phyloP scores from a whole-genome alignment of 2,329 filamentous ascomycete species.

The Teratosphaeriaceae sp. region DNA sequence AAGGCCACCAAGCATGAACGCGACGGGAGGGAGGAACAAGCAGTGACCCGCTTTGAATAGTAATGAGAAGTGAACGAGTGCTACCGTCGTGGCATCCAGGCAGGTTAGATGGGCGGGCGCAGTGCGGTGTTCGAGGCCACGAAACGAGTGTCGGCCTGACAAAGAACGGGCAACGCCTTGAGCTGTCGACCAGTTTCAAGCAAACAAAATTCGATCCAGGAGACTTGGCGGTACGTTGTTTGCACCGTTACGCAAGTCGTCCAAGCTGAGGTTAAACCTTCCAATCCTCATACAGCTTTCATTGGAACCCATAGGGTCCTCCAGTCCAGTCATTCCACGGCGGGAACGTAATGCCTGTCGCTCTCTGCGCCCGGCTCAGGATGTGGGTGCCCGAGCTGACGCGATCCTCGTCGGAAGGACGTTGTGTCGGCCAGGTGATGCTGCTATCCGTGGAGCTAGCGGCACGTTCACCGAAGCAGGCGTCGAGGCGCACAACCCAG shows the following conservation, averaged over 20 bases:
- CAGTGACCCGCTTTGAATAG: neutral
- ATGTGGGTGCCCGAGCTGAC: neutral
- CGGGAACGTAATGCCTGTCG: no score
- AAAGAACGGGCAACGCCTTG: neutral
- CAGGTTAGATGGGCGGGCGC: neutral
- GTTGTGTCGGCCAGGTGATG: neutral
- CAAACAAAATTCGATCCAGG: conserved; percentile 3
- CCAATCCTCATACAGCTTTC: no score
- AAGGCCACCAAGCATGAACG: conserved; percentile 6
- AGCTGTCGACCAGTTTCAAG: neutral
- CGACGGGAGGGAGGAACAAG: conserved; percentile 2
- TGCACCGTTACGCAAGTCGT: neutral
- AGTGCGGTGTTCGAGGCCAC: neutral
- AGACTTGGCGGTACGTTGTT: neutral
- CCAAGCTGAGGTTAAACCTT: neutral
- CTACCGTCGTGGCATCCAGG: neutral
- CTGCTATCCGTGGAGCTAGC: neutral
- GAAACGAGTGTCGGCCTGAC: neutral
- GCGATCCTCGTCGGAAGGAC: neutral
- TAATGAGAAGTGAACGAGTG: neutral
- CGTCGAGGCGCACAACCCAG: conserved; percentile 4
- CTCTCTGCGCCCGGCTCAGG: neutral
- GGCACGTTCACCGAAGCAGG: conserved; percentile 7
- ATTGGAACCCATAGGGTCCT: no score
- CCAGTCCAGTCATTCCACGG: no score